phyloP scores from a whole-genome alignment of 257 asterid genomes.

The Fraxinus anomala region DNA sequence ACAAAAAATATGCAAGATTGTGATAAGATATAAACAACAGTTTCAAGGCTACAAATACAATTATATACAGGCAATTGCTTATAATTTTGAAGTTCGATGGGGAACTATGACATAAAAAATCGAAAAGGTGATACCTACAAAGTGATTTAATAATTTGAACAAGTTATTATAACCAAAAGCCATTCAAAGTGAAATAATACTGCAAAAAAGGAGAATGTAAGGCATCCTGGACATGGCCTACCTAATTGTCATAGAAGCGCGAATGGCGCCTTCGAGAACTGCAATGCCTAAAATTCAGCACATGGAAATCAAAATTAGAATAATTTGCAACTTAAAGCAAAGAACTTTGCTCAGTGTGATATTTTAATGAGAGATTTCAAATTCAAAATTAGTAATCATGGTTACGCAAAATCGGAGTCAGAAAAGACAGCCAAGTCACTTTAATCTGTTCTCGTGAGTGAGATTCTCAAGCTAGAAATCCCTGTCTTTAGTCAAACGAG shows the following conservation, averaged over 20 bases:
- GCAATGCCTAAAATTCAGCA: slow-evolving; percentile 23
- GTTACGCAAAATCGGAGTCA: neutral
- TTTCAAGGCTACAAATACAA: neutral
- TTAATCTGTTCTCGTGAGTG: neutral
- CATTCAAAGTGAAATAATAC: slow-evolving; percentile 10
- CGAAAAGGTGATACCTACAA: neutral
- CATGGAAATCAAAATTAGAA: too few relatives aligned
- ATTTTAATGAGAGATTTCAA: too few relatives aligned
- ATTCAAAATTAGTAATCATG: neutral
- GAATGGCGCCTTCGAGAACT: slow-evolving; percentile 72
- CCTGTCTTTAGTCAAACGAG: neutral
- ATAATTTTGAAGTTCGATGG: neutral
- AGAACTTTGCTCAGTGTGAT: too few relatives aligned
- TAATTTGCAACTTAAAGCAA: too few relatives aligned
- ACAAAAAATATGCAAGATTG: slow-evolving; percentile 13
- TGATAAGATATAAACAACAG: neutral
- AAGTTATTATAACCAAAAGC: slow-evolving; percentile 4
- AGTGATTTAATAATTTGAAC: neutral
- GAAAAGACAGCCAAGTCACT: neutral
- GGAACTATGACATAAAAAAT: neutral
- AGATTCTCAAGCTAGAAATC: neutral
- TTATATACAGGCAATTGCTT: too few relatives aligned
- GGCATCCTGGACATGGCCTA: slow-evolving; percentile 29
- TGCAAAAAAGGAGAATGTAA: slow-evolving; percentile 8
- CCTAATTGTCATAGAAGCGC: slow-evolving; percentile 74